Evolutionary conservation across 495 filamentous ascomycete species (phyloP).

Genomic region (Aspergillus baeticus): DNA sequence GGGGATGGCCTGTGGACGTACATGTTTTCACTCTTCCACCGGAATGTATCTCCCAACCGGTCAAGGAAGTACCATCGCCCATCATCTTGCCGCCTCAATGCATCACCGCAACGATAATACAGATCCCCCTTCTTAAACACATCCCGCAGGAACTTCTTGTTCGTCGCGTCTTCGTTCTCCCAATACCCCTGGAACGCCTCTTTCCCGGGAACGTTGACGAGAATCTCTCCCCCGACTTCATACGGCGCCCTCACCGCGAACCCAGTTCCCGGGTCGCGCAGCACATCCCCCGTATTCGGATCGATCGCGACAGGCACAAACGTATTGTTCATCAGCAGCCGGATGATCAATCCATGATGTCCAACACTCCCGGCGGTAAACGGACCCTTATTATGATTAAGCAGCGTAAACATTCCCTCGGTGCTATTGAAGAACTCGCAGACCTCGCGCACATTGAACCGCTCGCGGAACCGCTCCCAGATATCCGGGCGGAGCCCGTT

Average conservation of each 20-base stretch:
- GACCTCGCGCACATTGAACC: slow-evolving; percentile 59
- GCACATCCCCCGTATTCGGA: slow-evolving; percentile 61
- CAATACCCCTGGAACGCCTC: slow-evolving; percentile 69
- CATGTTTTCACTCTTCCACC: slow-evolving; percentile 85
- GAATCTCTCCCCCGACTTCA: slow-evolving; percentile 71
- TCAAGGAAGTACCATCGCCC: slow-evolving; percentile 81
- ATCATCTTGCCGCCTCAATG: slow-evolving; percentile 60
- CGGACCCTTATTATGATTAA: slow-evolving; percentile 58
- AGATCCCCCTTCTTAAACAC: slow-evolving; percentile 74
- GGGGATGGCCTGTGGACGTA: too few relatives aligned
- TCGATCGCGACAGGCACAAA: slow-evolving; percentile 70
- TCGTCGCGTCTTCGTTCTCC: slow-evolving; percentile 61
- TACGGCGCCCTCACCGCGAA: slow-evolving; percentile 62
- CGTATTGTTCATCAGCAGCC: slow-evolving; percentile 46
- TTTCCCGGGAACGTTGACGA: slow-evolving; percentile 62
- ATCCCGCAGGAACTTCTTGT: slow-evolving; percentile 66
- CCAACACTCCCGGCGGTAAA: slow-evolving; percentile 65
- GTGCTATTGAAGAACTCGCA: slow-evolving; percentile 67
- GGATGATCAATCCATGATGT: slow-evolving; percentile 64
- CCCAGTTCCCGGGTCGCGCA: slow-evolving; percentile 63
- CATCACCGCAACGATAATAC: slow-evolving; percentile 75
- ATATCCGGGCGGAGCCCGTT: slow-evolving; percentile 79
- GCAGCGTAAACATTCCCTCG: slow-evolving; percentile 59
- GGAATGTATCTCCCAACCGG: slow-evolving; percentile 74
- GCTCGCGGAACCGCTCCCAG: slow-evolving; percentile 66